A percentile compares a stretch with the other conserved stretches of the same genome.
These are phyloP conservation scores for Emericellopsis terricola DNA, from an alignment of 495 filamentous ascomycete species.

Conservation along the genomic window DNA sequence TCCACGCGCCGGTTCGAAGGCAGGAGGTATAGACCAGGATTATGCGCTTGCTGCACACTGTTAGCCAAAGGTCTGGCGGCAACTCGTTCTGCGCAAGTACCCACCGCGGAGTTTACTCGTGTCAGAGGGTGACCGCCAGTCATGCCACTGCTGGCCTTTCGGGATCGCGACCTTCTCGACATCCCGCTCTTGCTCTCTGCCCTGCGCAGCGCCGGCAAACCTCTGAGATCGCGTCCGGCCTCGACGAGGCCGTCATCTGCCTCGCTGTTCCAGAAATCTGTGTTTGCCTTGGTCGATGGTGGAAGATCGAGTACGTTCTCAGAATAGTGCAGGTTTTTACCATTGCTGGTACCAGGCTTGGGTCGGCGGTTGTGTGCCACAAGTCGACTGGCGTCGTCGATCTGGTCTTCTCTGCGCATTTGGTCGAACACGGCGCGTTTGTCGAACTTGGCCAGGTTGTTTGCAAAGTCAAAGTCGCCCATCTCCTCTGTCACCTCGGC, in stretches of 20 bases:
- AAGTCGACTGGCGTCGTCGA: constrained; percentile 74
- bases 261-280: constrained; percentile 48
- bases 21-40: constrained; percentile 25
- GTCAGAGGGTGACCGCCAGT: constrained; percentile 12
- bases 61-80: neutral
- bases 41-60: constrained; percentile 1
- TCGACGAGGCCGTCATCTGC: constrained; percentile 40
- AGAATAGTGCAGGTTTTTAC: constrained; percentile 79
- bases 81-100: constrained; percentile 5
- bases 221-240: constrained; percentile 28
- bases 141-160: constrained; percentile 39
- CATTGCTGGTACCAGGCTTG: constrained; percentile 60
- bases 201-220: constrained; percentile 26
- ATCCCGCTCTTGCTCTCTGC: constrained; percentile 27
- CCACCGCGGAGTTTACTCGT: constrained; percentile 29
- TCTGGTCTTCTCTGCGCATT: constrained; percentile 68
- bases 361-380: constrained; percentile 70
- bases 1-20: constrained; percentile 58
- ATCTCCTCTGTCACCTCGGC: constrained; percentile 90
- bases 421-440: constrained; percentile 78
- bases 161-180: constrained; percentile 32
- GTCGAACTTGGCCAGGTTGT: constrained; percentile 80
- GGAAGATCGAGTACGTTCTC: constrained; percentile 74
- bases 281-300: constrained; percentile 8
- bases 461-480: constrained; percentile 85